These are phyloP conservation scores for Xylariaceae sp. DNA, from an alignment of 2,329 filamentous ascomycete genomes.

Conservation along the genomic window DNA sequence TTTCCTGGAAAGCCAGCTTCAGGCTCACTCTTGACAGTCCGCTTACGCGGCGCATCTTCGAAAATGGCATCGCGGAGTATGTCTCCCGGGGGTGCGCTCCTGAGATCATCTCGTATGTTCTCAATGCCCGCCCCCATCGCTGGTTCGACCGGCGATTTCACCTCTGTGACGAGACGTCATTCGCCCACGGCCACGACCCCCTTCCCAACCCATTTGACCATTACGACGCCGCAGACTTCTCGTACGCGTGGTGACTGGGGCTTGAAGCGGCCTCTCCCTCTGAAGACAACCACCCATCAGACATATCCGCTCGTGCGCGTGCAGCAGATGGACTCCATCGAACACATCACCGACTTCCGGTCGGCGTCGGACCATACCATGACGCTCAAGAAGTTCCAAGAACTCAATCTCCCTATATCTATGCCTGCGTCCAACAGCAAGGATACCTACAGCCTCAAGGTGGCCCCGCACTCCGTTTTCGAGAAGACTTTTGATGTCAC, in stretches of 20 bases:
- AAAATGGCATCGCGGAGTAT: slow-evolving; percentile 34
- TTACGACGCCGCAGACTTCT: slow-evolving; percentile 70
- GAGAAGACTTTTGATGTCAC: slow-evolving; percentile 55
- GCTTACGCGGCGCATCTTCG: slow-evolving; percentile 16
- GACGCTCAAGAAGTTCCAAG: slow-evolving; percentile 79
- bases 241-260: slow-evolving; percentile 84
- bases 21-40: slow-evolving; percentile 5
- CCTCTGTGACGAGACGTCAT: slow-evolving; percentile 41
- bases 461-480: slow-evolving; percentile 48
- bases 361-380: slow-evolving; percentile 76
- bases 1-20: background rate
- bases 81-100: slow-evolving; percentile 62
- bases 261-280: slow-evolving; percentile 76
- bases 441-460: slow-evolving; percentile 9
- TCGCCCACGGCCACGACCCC: slow-evolving; percentile 68
- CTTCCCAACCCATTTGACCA: slow-evolving; percentile 77
- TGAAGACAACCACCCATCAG: slow-evolving; percentile 65
- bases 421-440: slow-evolving; percentile 36
- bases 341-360: slow-evolving; percentile 84
- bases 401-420: slow-evolving; percentile 68
- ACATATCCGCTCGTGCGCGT: slow-evolving; percentile 73
- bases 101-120: slow-evolving; percentile 86
- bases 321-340: slow-evolving; percentile 73
- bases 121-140: slow-evolving; percentile 74
- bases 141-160: slow-evolving; percentile 48